phyloP scores from a whole-genome alignment of 2,329 filamentous ascomycete genomes.

The Colletotrichum scovillei region DNA sequence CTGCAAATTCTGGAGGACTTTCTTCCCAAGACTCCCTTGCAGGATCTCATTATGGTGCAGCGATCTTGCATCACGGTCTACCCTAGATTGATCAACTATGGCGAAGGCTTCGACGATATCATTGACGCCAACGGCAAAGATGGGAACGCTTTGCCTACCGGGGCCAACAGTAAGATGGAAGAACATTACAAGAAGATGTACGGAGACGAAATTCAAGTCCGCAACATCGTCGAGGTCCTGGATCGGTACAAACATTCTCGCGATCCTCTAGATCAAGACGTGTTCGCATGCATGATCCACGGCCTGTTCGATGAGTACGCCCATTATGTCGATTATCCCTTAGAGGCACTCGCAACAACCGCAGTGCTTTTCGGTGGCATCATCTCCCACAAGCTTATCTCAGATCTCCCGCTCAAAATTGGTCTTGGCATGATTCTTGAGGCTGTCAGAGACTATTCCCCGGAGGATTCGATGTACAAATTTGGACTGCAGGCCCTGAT shows the following conservation, averaged over 20 bases:
- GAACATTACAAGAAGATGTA: conserved; percentile 99
- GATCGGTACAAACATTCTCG: conserved; percentile 89
- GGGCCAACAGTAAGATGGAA: conserved; percentile 92
- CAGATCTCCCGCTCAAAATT: conserved; percentile 89
- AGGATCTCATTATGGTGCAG: conserved; percentile 84
- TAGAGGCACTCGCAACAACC: conserved; percentile 95
- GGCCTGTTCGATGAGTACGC: conserved; percentile 97
- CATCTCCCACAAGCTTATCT: conserved; percentile 92
- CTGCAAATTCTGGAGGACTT: conserved; percentile 83
- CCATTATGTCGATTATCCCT: conserved; percentile 93
- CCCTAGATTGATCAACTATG: conserved; percentile 95
- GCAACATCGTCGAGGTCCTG: conserved; percentile 85
- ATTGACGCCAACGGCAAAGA: conserved; percentile 86
- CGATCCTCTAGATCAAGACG: conserved; percentile 87
- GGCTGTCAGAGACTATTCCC: conserved; percentile 85
- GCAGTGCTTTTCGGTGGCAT: conserved; percentile 97
- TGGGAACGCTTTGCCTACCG: conserved; percentile 82
- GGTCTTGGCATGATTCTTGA: conserved; percentile 99
- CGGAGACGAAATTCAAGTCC: conserved; percentile 86
- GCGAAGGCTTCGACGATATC: conserved; percentile 90
- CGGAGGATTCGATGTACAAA: conserved; percentile 95
- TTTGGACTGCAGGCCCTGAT: conserved; percentile 96
- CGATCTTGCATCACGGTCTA: conserved; percentile 92
- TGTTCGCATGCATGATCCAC: conserved; percentile 99
- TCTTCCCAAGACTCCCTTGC: conserved; percentile 65